Conservation (phyloP, 805 yeast genomes). For the Saturnispora sekii region DNA sequence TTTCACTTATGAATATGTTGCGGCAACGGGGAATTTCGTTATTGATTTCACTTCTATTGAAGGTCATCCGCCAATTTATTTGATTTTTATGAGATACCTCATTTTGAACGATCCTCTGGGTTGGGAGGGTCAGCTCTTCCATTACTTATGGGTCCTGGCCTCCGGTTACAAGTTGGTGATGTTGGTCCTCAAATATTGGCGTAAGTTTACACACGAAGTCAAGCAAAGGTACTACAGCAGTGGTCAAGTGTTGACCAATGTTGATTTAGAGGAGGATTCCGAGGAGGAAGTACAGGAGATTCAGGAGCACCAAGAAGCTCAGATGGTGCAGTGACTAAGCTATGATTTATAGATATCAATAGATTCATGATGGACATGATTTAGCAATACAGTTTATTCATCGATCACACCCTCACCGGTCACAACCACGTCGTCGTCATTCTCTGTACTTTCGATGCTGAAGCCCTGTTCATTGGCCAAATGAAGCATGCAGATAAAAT, state of each 20-base stretch:
- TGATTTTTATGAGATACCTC: neutral
- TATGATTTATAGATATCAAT: neutral
- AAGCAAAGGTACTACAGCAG: slow-evolving; percentile 22
- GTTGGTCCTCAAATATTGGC: slow-evolving; percentile 1
- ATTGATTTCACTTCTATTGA: neutral
- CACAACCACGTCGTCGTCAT: slow-evolving; percentile 16
- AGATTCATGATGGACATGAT: neutral
- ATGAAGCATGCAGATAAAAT: slow-evolving; percentile 75
- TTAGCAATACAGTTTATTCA: neutral
- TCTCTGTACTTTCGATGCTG: slow-evolving; percentile 37
- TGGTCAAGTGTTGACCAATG: slow-evolving; percentile 19
- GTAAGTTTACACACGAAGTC: slow-evolving; percentile 8
- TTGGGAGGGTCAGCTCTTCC: slow-evolving; percentile 2
- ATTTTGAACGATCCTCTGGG: slow-evolving; percentile 2
- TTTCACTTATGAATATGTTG: neutral
- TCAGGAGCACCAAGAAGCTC: neutral
- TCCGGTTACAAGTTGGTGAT: neutral
- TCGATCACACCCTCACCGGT: slow-evolving; percentile 6
- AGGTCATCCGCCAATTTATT: neutral
- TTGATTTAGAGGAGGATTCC: slow-evolving; percentile 14
- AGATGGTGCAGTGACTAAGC: neutral
- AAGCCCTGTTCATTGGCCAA: slow-evolving; percentile 81
- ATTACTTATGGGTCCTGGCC: neutral
- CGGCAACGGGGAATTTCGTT: neutral
- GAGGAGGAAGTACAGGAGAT: slow-evolving; percentile 14